These are phyloP conservation scores for Hyphopichia buzzinii DNA, from an alignment of 1,139 yeast genomes.

Conservation along the genomic window DNA sequence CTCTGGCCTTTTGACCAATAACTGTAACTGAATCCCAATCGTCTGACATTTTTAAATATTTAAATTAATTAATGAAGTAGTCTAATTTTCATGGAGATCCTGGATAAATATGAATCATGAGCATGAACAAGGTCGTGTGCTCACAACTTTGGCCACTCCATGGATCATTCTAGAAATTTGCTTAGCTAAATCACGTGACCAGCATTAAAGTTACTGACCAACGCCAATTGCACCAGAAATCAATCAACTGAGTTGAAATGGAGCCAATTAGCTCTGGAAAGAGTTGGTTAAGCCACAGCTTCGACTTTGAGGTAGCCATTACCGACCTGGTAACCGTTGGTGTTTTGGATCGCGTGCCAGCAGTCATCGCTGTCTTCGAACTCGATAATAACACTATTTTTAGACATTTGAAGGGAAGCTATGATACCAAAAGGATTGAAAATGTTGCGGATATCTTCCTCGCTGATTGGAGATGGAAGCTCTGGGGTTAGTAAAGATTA, in stretches of 20 bases:
- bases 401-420: conserved; percentile 2
- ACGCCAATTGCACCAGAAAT: background rate
- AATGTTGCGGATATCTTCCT: conserved; percentile 8
- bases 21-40: conserved; percentile 92
- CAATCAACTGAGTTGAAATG: background rate
- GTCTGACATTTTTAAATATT: conserved; percentile 28
- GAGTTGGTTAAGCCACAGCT: conserved; percentile 1
- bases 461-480: background rate
- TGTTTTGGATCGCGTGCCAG: conserved; percentile 11
- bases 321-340: conserved; percentile 11
- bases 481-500: background rate
- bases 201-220: too few relatives aligned
- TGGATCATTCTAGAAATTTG: background rate
- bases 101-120: background rate
- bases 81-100: background rate
- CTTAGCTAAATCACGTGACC: background rate
- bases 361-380: conserved; percentile 12
- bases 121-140: background rate
- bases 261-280: too few relatives aligned
- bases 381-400: conserved; percentile 6
- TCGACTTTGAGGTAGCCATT: conserved; percentile 9
- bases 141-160: background rate
- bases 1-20: conserved; percentile 85
- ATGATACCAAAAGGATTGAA: conserved; percentile 13
- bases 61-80: background rate